These are phyloP conservation scores for Mrakia blollopis DNA, from an alignment of 768 basidiomycete species.

Conservation along the genomic window DNA sequence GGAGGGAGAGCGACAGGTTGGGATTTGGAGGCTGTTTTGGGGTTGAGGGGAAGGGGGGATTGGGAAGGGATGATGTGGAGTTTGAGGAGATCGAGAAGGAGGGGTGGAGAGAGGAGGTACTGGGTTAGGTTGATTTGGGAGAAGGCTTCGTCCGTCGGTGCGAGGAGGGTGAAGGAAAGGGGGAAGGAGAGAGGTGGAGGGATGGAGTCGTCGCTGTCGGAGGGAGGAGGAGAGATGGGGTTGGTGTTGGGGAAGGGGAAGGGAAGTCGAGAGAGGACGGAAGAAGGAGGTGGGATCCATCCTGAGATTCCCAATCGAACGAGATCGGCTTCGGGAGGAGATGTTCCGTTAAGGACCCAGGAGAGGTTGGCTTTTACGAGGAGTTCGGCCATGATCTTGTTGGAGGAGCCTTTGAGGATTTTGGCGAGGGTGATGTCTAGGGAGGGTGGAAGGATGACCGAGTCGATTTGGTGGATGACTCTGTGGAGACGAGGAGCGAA, in stretches of 20 bases:
- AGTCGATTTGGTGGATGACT: slow-evolving; percentile 73
- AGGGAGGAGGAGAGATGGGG: no score
- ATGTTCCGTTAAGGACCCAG: slow-evolving; percentile 79
- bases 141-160: slow-evolving; percentile 89
- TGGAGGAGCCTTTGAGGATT: slow-evolving; percentile 81
- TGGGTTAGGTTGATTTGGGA: slow-evolving; percentile 72
- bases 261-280: neutral
- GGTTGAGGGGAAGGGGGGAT: slow-evolving; percentile 16
- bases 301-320: slow-evolving; percentile 30
- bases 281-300: neutral
- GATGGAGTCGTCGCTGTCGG: neutral
- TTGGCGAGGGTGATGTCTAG: slow-evolving; percentile 85
- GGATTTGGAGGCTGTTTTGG: slow-evolving; percentile 22
- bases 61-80: slow-evolving; percentile 46
- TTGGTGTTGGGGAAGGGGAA: no score
- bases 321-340: slow-evolving; percentile 38
- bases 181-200: neutral
- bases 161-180: slow-evolving; percentile 74
- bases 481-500: slow-evolving; percentile 50
- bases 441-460: slow-evolving; percentile 65
- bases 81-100: slow-evolving; percentile 43
- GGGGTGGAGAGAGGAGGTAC: slow-evolving; percentile 37
- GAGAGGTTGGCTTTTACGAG: slow-evolving; percentile 78
- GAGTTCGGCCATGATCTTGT: slow-evolving; percentile 66
- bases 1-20: slow-evolving; percentile 32